phyloP scores from a whole-genome alignment of 106 monocot species.

The Dioscorea dumetorum region DNA sequence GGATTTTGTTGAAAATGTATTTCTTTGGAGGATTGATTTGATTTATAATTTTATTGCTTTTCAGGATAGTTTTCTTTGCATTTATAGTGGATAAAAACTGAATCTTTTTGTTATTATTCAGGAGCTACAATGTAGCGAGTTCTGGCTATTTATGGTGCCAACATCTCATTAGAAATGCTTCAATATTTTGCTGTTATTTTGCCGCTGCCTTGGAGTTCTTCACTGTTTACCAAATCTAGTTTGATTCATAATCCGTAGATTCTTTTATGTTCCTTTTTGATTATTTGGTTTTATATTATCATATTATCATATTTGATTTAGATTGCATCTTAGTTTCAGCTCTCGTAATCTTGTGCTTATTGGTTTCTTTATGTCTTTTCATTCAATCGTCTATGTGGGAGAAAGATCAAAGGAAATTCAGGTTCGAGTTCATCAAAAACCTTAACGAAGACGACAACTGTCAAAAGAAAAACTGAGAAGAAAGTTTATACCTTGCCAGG shows the following conservation, averaged over 20 bases:
- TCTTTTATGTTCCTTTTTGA: background rate
- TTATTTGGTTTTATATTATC: background rate
- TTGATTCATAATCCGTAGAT: background rate
- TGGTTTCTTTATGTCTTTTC: background rate
- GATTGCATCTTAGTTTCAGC: background rate
- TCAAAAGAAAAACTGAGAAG: conserved; percentile 55
- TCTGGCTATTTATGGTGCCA: too few species aligned
- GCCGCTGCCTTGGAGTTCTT: background rate
- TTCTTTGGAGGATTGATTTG: too few species aligned
- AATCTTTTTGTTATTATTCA: too few species aligned
- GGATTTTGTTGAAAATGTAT: background rate
- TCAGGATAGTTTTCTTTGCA: too few species aligned
- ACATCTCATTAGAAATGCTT: too few species aligned
- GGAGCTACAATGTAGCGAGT: too few species aligned
- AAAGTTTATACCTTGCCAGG: conserved; percentile 81
- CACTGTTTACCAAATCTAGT: background rate
- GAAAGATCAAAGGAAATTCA: conserved; percentile 51
- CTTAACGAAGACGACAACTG: conserved; percentile 26
- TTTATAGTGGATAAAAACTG: too few species aligned
- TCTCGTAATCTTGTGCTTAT: background rate
- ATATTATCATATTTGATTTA: background rate
- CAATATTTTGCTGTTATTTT: too few species aligned
- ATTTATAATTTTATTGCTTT: too few species aligned
- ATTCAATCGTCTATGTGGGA: conserved; percentile 3
- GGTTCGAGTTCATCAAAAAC: conserved; percentile 36